Evolutionary conservation across 257 asterid species (phyloP).

Genomic region (Capsicum rhomboideum): DNA sequence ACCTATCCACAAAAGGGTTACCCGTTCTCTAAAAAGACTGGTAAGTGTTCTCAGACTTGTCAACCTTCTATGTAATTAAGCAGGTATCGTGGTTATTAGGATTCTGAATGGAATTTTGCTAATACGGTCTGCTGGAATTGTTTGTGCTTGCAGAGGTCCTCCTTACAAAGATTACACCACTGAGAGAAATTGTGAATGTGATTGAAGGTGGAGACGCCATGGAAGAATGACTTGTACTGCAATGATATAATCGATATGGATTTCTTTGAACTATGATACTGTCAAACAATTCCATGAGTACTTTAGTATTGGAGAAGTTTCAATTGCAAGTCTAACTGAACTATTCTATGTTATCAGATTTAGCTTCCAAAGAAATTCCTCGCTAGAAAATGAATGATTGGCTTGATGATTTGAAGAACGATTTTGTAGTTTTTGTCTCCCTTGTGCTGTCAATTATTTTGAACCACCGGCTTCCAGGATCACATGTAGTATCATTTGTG

Average conservation of each 20-base stretch:
- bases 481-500: conserved; percentile 42
- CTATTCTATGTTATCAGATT: conserved; percentile 8
- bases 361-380: conserved; percentile 24
- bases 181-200: conserved; percentile 59
- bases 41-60: conserved; percentile 29
- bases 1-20: conserved; percentile 73
- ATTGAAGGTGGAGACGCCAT: conserved; percentile 74
- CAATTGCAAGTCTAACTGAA: background rate
- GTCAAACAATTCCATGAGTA: background rate
- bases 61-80: background rate
- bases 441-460: conserved; percentile 76
- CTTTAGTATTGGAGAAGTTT: background rate
- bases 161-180: conserved; percentile 73
- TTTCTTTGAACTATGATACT: background rate
- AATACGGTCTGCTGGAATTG: background rate
- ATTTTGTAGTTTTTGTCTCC: conserved; percentile 15
- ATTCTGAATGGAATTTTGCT: background rate
- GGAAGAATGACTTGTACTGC: conserved; percentile 30
- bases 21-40: conserved; percentile 70
- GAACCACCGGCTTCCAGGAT: conserved; percentile 97
- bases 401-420: conserved; percentile 12
- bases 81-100: background rate
- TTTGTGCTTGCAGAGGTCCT: conserved; percentile 56
- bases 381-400: conserved; percentile 23
- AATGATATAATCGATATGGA: background rate